Base-by-base conservation (phyloP, 768 basidiomycete species). In the Hebeloma cylindrosporum region DNA sequence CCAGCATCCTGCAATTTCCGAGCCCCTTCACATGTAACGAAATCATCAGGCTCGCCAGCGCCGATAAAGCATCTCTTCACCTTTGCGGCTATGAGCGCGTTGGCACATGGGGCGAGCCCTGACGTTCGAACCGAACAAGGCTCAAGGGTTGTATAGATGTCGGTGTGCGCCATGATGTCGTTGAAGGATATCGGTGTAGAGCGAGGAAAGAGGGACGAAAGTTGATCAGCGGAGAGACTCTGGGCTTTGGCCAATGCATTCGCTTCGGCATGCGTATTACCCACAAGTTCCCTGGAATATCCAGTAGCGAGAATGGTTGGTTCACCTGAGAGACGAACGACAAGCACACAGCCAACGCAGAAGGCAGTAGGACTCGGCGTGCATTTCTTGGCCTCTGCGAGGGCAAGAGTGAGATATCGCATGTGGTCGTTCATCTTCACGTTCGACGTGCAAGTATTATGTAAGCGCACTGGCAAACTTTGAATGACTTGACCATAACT, bases 211-310 rank as follows among this genome's bases (percentile, higher is more conserved):
- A 78, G 59, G 9, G 68, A 50, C 10, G 69, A 58, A 29, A 88
- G 60, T 31, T 82, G 60, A 9, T 63, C 50, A 6, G 58, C 35
- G 2, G 79, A 68, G 28, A 83, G 68, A n/a, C 51, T 32, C 11
- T 61, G 64, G 4, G 82, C 78, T 58, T 97, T 96, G 30, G 77
- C 60, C 41, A 99, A 69, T 1, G 94, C 93, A 61, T 95, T 95
- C 17, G 93, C 92, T 69, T 99, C 95, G 8, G 94, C 95, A 63
- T 99, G 95, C 3, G 95, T 97, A 60, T 98, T 98, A 41, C 94
- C 95, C 3, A 80, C 73, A 0, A 97, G 74, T 60, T 97, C 93
- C 58, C 96, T 77, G 18, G 94, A 97, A 67, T 84, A 93, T 13
- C 93, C 93, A 2, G 83, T 83, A 9, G 90, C 70, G 26, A 98